Percentiles rank a stretch among this genome's conserved stretches.
phyloP scores from a whole-genome alignment of 2,329 filamentous ascomycete species.

The Alternaria sp. region DNA sequence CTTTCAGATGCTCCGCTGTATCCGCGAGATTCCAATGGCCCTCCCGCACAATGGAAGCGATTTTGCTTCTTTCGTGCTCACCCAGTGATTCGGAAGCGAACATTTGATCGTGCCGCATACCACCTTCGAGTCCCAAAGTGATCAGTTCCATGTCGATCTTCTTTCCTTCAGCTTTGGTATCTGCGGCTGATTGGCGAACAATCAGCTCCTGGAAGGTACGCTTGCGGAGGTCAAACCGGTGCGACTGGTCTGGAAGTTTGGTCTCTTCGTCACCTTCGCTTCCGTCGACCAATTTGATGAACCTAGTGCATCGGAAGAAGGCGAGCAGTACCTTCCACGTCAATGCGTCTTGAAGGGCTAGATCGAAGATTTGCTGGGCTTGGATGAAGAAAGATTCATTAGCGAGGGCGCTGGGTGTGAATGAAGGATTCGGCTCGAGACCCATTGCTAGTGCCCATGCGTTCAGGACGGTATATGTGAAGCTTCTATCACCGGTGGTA shows the following conservation, averaged over 20 bases:
- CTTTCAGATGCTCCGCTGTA: not conserved
- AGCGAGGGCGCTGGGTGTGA: not conserved
- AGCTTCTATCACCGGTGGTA: not conserved
- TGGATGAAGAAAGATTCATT: conserved; percentile 15
- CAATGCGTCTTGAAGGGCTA: conserved; percentile 11
- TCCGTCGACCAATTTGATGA: conserved; percentile 3
- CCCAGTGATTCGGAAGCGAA: conserved; percentile 1
- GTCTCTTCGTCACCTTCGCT: not conserved
- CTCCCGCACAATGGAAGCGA: conserved; percentile 1
- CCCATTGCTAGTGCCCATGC: conserved; percentile 34
- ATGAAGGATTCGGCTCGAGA: conserved; percentile 16
- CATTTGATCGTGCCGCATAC: not conserved
- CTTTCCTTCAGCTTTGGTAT: not conserved
- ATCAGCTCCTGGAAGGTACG: not conserved
- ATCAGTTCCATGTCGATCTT: not conserved
- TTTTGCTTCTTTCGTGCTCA: not conserved
- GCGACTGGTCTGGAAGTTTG: conserved; percentile 1
- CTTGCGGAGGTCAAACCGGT: conserved; percentile 16
- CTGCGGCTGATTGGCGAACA: not conserved
- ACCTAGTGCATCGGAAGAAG: conserved; percentile 20
- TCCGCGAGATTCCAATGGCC: conserved; percentile 2
- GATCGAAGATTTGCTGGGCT: conserved; percentile 16
- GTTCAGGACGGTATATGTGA: conserved; percentile 22
- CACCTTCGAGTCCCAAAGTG: not conserved
- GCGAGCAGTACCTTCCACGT: conserved; percentile 23